A percentile compares a stretch with the other conserved stretches of the same genome.
Evolutionary conservation across 1,284 basidiomycete genomes (phyloP).

Genomic region (Psilocybe mexicana): DNA sequence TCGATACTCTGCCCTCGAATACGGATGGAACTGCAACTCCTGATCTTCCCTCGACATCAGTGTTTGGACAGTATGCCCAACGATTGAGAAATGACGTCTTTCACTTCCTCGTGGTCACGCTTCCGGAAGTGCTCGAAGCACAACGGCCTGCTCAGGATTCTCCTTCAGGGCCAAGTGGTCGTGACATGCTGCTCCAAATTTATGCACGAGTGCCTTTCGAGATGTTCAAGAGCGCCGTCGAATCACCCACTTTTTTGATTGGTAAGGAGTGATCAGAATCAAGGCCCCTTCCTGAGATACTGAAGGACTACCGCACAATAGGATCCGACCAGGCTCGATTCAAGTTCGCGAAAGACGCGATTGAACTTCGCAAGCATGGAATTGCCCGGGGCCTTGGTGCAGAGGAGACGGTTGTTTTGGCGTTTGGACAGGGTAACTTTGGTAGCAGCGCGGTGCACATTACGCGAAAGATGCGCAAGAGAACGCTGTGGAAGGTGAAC

Average conservation of each 20-base stretch:
- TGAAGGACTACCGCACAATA: conserved; percentile 28
- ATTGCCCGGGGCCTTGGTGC: conserved; percentile 61
- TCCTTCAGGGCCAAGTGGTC: conserved; percentile 45
- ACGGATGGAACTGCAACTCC: conserved; percentile 56
- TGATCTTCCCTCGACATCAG: conserved; percentile 50
- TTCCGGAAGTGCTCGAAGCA: conserved; percentile 64
- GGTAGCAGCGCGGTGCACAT: conserved; percentile 80
- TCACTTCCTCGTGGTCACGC: conserved; percentile 72
- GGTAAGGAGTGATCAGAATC: conserved; percentile 45
- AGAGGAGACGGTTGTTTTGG: conserved; percentile 84
- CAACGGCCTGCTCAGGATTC: conserved; percentile 38
- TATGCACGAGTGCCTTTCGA: conserved; percentile 80
- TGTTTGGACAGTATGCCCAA: conserved; percentile 73
- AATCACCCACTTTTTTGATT: conserved; percentile 75
- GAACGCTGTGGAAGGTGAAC: conserved; percentile 85
- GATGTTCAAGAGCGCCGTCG: conserved; percentile 77
- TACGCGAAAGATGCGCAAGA: conserved; percentile 81
- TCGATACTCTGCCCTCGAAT: conserved; percentile 55
- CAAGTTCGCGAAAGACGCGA: conserved; percentile 86
- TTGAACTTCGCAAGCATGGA: conserved; percentile 75
- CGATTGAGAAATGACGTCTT: conserved; percentile 71
- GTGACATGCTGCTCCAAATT: conserved; percentile 68
- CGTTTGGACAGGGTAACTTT: conserved; percentile 70
- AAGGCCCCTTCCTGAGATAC: not conserved
- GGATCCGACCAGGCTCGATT: conserved; percentile 84